Evolutionary conservation across 441 rosid genomes (phyloP).

Genomic region (Hypseocharis bilobata): DNA sequence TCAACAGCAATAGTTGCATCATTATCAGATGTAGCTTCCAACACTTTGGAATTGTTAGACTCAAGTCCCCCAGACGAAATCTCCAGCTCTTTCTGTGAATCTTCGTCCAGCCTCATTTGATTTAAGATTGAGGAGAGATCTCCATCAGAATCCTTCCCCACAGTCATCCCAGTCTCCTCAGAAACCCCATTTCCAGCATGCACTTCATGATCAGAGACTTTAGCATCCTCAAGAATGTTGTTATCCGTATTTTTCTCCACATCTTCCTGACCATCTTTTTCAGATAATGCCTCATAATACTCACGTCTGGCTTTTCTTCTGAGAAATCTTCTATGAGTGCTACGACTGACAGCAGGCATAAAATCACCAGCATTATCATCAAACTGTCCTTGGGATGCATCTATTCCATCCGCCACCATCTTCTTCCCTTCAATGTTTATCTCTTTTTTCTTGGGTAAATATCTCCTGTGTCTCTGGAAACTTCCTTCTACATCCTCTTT

Average conservation of each 20-base stretch:
- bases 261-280: conserved; percentile 53
- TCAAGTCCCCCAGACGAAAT: conserved; percentile 19
- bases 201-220: conserved; percentile 22
- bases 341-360: conserved; percentile 82
- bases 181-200: conserved; percentile 20
- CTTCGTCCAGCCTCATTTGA: conserved; percentile 63
- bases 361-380: conserved; percentile 59
- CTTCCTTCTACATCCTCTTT: conserved; percentile 37
- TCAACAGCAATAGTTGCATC: conserved; percentile 23
- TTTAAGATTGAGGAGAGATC: conserved; percentile 40
- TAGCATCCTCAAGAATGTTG: conserved; percentile 17
- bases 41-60: conserved; percentile 11
- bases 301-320: conserved; percentile 69
- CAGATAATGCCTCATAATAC: conserved; percentile 34
- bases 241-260: conserved; percentile 28
- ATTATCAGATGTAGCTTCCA: conserved; percentile 20
- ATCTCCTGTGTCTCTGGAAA: conserved; percentile 35
- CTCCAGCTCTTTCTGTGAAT: no score
- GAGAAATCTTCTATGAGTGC: conserved; percentile 69
- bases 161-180: conserved; percentile 25
- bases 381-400: conserved; percentile 63
- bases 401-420: conserved; percentile 76
- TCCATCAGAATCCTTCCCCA: conserved; percentile 25
- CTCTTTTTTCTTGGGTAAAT: conserved; percentile 48
- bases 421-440: conserved; percentile 59